A percentile compares a stretch with the other conserved stretches of the same genome.
Conservation (phyloP, 352 stramenopile species). For the Blastocystis sp. region DNA sequence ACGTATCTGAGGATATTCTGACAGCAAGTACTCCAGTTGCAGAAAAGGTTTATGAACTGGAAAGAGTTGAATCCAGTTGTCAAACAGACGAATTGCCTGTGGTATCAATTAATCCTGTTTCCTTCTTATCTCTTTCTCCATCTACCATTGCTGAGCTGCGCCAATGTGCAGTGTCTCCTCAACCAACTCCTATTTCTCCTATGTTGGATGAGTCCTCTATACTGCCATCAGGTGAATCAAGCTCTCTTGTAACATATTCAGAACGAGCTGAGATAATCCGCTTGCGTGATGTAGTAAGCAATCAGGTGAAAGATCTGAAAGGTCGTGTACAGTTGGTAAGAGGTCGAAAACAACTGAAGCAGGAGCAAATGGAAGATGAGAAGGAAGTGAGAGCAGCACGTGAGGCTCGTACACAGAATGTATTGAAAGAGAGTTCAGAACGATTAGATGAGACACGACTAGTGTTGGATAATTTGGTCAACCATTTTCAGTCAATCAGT, state of each 20-base stretch:
- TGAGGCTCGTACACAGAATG: neutral
- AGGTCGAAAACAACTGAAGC: neutral
- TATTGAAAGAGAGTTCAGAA: neutral
- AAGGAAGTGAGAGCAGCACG: neutral
- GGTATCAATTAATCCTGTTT: constrained; percentile 27
- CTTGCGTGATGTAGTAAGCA: neutral
- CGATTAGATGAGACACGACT: constrained; percentile 5
- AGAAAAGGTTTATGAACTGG: constrained; percentile 39
- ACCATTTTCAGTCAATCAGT: constrained; percentile 19
- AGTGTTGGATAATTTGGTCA: constrained; percentile 50
- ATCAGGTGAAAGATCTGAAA: neutral
- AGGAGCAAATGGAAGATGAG: constrained; percentile 28
- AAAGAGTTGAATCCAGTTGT: neutral
- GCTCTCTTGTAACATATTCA: neutral
- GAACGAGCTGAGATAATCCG: neutral
- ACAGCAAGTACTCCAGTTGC: neutral
- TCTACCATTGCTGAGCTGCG: neutral
- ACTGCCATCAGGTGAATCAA: neutral
- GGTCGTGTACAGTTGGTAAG: neutral
- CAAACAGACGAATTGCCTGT: constrained; percentile 25
- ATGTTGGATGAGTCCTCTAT: neutral
- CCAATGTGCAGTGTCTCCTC: neutral
- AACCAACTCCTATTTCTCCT: neutral
- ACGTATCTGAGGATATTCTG: constrained; percentile 24
- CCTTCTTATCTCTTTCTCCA: constrained; percentile 1